These are phyloP conservation scores for Hypocreales sp. DNA, from an alignment of 2,329 filamentous ascomycete species.

Conservation along the genomic window DNA sequence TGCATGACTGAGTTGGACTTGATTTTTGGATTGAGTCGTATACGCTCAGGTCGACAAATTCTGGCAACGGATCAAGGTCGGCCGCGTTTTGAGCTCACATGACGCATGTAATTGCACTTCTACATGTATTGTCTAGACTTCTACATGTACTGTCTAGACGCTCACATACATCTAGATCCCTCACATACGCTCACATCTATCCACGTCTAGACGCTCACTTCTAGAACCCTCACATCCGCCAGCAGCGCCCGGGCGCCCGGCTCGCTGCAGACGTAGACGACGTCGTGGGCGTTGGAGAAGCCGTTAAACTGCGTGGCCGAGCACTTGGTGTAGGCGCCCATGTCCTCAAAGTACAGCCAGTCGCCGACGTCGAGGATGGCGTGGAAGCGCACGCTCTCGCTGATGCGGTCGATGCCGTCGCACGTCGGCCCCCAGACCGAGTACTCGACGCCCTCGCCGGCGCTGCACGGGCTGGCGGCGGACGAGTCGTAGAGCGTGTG, in stretches of 20 bases:
- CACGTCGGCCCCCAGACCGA: conserved; percentile 98
- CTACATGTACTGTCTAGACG: too few species aligned
- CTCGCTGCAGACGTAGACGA: conserved; percentile 92
- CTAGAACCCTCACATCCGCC: too few species aligned
- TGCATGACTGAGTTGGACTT: too few species aligned
- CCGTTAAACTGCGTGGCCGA: conserved; percentile 97
- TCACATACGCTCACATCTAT: too few species aligned
- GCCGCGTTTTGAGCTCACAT: too few species aligned
- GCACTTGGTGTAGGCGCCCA: conserved; percentile 98
- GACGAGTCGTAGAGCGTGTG: conserved; percentile 42
- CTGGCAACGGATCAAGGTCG: too few species aligned
- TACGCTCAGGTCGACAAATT: too few species aligned
- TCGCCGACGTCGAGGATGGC: conserved; percentile 79
- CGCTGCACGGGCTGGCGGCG: conserved; percentile 28
- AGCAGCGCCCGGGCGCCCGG: conserved; percentile 68
- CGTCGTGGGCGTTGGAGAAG: conserved; percentile 82
- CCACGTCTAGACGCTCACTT: too few species aligned
- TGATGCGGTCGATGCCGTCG: conserved; percentile 92
- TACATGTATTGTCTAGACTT: too few species aligned
- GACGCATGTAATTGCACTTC: too few species aligned
- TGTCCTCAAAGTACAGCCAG: conserved; percentile 97
- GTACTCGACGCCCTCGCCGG: conserved; percentile 54
- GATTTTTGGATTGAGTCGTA: too few species aligned
- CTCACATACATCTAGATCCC: too few species aligned
- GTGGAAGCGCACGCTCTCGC: conserved; percentile 61